Conservation (phyloP, 2,329 filamentous ascomycete species). For the Epichloe elymi region DNA sequence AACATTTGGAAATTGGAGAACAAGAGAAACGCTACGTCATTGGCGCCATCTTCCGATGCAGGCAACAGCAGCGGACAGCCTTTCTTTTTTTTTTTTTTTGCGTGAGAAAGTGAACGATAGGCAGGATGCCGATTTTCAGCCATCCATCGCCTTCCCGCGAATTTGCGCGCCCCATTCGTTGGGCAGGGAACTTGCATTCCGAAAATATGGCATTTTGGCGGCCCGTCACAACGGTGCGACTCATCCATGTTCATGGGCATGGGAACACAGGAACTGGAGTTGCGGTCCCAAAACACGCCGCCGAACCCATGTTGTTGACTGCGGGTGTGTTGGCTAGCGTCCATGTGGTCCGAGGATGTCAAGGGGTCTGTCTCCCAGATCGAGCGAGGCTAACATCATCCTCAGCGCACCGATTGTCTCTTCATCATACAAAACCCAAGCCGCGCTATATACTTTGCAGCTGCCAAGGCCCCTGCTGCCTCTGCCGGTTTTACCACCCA, state of each 20-base stretch:
- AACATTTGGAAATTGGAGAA: background rate
- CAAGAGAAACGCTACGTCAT: background rate
- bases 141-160: too few relatives aligned
- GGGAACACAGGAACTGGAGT: background rate
- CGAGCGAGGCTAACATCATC: background rate
- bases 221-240: background rate
- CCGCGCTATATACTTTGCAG: background rate
- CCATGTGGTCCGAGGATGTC: background rate
- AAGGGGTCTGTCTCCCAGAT: background rate
- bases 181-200: background rate
- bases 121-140: too few relatives aligned
- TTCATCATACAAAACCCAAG: too few relatives aligned
- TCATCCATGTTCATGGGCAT: background rate
- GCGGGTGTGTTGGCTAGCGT: background rate
- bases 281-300: background rate
- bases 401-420: background rate
- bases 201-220: background rate
- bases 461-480: background rate
- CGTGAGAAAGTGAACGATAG: too few relatives aligned
- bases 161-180: too few relatives aligned
- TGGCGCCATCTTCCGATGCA: background rate
- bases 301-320: background rate
- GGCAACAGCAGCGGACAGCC: too few relatives aligned
- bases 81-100: too few relatives aligned
- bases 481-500: background rate